A percentile compares a stretch with the other conserved stretches of the same genome.
These are phyloP conservation scores for Elaeagnus macrophylla DNA, from an alignment of 306 rosid species.

Conservation along the genomic window DNA sequence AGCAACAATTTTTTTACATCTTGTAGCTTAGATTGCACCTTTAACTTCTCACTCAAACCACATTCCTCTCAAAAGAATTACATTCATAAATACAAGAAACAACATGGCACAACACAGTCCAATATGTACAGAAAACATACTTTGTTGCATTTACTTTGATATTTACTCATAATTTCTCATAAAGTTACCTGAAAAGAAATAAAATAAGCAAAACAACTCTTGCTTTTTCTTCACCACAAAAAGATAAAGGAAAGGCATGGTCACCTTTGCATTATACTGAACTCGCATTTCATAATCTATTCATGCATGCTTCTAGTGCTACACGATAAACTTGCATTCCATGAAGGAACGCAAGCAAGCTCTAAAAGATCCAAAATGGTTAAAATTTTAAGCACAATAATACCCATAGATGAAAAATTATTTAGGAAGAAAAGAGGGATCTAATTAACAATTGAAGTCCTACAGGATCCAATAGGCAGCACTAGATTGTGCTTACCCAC, in stretches of 20 bases:
- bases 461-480: slow-evolving; percentile 27
- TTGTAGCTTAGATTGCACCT: neutral
- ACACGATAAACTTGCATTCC: too few species aligned
- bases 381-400: neutral
- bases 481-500: slow-evolving; percentile 90
- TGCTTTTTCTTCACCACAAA: neutral
- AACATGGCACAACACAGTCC: neutral
- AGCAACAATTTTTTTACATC: neutral
- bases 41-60: neutral
- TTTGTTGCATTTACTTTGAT: neutral
- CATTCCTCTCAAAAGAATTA: neutral
- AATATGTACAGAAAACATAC: neutral
- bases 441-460: neutral
- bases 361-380: neutral
- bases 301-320: too few species aligned
- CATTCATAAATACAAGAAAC: neutral
- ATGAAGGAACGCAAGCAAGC: neutral
- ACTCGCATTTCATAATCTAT: too few species aligned
- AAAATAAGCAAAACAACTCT: neutral
- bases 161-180: neutral
- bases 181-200: neutral
- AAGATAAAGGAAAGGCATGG: neutral
- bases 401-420: neutral
- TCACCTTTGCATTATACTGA: too few species aligned
- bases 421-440: slow-evolving; percentile 11